Percentiles rank a stretch among this genome's conserved stretches.
Conservation (phyloP, 352 stramenopile genomes). For the Phytophthora fragariae region DNA sequence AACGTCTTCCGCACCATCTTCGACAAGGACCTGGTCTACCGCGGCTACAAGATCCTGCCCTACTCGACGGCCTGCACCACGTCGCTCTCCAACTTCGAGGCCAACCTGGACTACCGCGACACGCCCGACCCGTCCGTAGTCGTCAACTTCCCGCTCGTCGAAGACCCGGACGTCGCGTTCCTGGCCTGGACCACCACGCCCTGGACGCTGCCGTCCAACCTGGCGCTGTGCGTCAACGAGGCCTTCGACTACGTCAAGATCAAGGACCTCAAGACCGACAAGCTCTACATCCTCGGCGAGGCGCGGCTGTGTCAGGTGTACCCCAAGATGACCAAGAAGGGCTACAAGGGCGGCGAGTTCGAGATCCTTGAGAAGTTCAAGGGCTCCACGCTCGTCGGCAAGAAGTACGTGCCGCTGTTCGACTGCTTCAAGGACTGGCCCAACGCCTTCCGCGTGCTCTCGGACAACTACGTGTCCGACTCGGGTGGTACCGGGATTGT, state of each 20-base stretch:
- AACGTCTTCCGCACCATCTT: constrained; percentile 99
- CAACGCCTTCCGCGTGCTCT: constrained; percentile 96
- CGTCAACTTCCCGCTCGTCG: constrained; percentile 95
- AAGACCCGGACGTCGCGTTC: constrained; percentile 88
- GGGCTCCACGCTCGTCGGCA: constrained; percentile 94
- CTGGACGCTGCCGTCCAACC: constrained; percentile 99
- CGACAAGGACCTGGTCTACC: constrained; percentile 99
- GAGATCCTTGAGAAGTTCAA: constrained; percentile 92
- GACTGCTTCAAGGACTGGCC: constrained; percentile 93
- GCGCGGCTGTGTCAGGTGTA: constrained; percentile 96
- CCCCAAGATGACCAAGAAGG: constrained; percentile 97
- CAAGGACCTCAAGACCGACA: constrained; percentile 92
- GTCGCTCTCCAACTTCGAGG: constrained; percentile 99
- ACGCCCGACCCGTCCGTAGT: constrained; percentile 98
- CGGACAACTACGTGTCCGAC: constrained; percentile 98
- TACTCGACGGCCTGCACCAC: constrained; percentile 98
- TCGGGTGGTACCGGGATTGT: constrained; percentile 98
- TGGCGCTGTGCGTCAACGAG: constrained; percentile 98
- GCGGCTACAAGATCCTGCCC: constrained; percentile 99
- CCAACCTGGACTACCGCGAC: constrained; percentile 99
- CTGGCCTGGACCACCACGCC: constrained; percentile 99
- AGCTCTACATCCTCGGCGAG: constrained; percentile 96
- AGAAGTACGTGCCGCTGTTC: constrained; percentile 97
- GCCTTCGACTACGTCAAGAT: constrained; percentile 98
- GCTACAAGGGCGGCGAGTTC: constrained; percentile 95